Evolutionary conservation across 345 rosid species (phyloP).

Genomic region (Gossypium thurberi): DNA sequence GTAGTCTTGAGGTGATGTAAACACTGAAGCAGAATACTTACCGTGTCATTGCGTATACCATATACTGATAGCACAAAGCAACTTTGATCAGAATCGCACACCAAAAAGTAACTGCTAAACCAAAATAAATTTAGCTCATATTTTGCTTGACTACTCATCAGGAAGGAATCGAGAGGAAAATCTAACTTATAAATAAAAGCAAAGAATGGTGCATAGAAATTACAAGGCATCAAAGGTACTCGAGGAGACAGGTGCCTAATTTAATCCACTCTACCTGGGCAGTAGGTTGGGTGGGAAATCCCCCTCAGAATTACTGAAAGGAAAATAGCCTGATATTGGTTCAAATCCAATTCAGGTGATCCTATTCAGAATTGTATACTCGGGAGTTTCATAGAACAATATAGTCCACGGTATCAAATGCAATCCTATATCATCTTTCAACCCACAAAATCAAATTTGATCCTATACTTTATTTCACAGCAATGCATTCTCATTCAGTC

Average conservation of each 20-base stretch:
- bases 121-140: slow-evolving; percentile 1
- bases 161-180: neutral
- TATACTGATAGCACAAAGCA: slow-evolving; percentile 61
- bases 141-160: neutral
- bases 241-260: neutral
- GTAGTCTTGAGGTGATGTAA: neutral
- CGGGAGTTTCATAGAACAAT: neutral
- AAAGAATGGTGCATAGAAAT: neutral
- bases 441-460: neutral
- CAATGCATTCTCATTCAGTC: neutral
- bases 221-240: neutral
- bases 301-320: neutral
- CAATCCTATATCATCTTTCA: neutral
- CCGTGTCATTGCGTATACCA: slow-evolving; percentile 42
- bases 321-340: neutral
- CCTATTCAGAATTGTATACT: neutral
- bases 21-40: slow-evolving; percentile 23
- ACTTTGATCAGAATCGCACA: slow-evolving; percentile 53
- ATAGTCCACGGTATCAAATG: neutral
- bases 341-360: neutral
- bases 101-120: slow-evolving; percentile 51
- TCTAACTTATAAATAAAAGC: neutral
- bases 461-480: neutral
- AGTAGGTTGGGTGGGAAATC: neutral
- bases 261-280: neutral